A percentile compares a stretch with the other conserved stretches of the same genome.
Conservation (phyloP, 305 asterid genomes). For the Solanum hybrid region DNA sequence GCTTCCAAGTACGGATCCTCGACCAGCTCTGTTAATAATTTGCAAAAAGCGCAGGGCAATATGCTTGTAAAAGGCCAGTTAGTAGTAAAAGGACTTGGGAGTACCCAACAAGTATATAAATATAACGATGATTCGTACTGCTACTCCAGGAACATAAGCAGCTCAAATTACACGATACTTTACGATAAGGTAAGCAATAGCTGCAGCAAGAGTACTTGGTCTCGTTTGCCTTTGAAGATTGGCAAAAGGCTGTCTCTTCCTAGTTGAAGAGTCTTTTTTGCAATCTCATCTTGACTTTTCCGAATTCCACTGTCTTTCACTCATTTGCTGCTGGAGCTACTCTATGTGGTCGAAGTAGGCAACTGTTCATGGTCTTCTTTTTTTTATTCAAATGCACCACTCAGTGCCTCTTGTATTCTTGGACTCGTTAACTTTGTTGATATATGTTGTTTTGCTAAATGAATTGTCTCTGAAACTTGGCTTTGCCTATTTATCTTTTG, state of each 20-base stretch:
- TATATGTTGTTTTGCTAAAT: not conserved
- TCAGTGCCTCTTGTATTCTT: no score
- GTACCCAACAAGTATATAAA: conserved; percentile 41
- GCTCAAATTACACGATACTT: conserved; percentile 58
- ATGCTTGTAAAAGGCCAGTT: conserved; percentile 48
- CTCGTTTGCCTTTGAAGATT: not conserved
- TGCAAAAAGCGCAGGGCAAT: conserved; percentile 38
- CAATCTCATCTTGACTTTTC: not conserved
- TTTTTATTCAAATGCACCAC: not conserved
- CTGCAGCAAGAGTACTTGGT: conserved; percentile 16
- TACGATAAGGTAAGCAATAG: conserved; percentile 32
- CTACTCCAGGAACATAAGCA: conserved; percentile 46
- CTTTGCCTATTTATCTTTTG: not conserved
- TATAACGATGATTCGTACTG: conserved; percentile 24
- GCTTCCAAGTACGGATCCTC: conserved; percentile 15
- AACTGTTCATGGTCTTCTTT: not conserved
- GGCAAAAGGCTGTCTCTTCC: not conserved
- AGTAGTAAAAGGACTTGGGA: conserved; percentile 47
- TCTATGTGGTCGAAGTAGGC: not conserved
- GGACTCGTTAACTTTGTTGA: not conserved
- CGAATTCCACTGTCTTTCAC: not conserved
- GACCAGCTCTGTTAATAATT: conserved; percentile 20
- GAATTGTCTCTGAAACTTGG: not conserved
- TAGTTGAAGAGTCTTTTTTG: not conserved
- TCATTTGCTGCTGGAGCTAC: not conserved